Evolutionary conservation across 2,329 filamentous ascomycete species (phyloP), one percentile per base, ranked within the genome.

Genomic region (Fusarium sp.): DNA sequence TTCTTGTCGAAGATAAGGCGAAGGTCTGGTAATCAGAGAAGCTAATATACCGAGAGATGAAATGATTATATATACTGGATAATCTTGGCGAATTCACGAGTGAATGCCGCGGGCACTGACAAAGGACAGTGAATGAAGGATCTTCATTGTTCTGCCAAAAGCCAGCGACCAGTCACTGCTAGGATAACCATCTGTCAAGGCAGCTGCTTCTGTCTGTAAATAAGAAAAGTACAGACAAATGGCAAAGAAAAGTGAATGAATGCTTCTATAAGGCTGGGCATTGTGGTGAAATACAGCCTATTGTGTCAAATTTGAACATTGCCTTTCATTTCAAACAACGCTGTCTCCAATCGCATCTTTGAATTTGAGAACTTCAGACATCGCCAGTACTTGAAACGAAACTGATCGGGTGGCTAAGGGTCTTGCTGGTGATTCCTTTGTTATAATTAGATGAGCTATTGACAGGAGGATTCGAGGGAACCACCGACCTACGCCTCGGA

Each of bases 321-420:
- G 33, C 7, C 5, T 20, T 7, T 20, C 6, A 12, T 15, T 20
- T 33, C 15, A 18, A 26, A 11, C 7, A 26, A 11, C n/a, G 18
- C 31, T 8, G 18, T 15, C n/a, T 35, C 14, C n/a, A 26, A 51
- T 12, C 13, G 16, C 13, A 22, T 35, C 9, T 14, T 35, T 15
- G 10, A 26, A 51, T 24, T 48, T 6, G 6, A 24, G n/a, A 24
- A 20, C 18, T 16, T 16, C 14, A 28, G 10, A 14, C 5, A 28
- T 1, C 7, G 24, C 11, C 2, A 5, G 3, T 28, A 22, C 10
- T n/a, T 26, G 11, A n/a, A 13, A 13, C n/a, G 10, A 6, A 7
- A 16, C 8, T 16, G 50, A 2, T 14, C n/a, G 33, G 4, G 24
- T n/a, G 14, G 7, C 10, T 13, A 39, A 28, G 7, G 20, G 8